phyloP scores from a whole-genome alignment of 2,329 filamentous ascomycete genomes.

The Esteya vermicola region DNA sequence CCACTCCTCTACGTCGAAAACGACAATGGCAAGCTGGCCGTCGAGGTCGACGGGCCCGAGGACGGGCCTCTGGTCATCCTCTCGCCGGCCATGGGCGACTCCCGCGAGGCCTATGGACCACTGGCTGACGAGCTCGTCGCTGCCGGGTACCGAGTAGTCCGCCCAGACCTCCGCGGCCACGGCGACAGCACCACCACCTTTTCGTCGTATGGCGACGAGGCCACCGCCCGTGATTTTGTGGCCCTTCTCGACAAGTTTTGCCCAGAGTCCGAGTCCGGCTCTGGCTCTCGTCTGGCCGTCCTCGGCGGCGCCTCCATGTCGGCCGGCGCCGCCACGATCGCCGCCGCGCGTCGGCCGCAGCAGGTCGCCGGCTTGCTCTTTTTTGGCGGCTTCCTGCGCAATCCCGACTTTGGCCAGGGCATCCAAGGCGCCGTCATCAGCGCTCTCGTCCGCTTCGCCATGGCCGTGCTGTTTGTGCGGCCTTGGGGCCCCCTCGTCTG shows the following conservation, averaged over 20 bases:
- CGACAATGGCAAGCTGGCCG: slow-evolving; percentile 8
- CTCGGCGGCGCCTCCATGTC: slow-evolving; percentile 11
- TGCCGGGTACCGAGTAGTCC: slow-evolving; percentile 10
- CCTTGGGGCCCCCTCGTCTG: slow-evolving; percentile 10
- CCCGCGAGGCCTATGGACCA: slow-evolving; percentile 8
- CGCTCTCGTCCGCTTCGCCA: slow-evolving; percentile 1
- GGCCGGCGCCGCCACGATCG: slow-evolving; percentile 8
- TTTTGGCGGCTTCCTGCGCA: slow-evolving; percentile 9
- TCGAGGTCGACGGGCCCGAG: slow-evolving; percentile 8
- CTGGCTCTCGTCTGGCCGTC: slow-evolving; percentile 7
- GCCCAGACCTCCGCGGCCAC: slow-evolving; percentile 11
- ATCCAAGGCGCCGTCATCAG: no score
- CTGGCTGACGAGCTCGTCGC: slow-evolving; percentile 10
- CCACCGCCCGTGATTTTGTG: slow-evolving; percentile 8
- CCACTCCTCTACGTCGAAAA: not conserved
- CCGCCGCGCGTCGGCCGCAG: slow-evolving; percentile 8
- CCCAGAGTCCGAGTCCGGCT: not conserved
- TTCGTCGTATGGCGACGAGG: slow-evolving; percentile 8
- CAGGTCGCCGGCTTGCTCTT: slow-evolving; percentile 10
- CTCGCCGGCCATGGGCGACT: slow-evolving; percentile 11
- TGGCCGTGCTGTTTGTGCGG: slow-evolving; percentile 5
- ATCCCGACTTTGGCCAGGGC: not conserved
- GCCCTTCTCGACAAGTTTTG: slow-evolving; percentile 5
- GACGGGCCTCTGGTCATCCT: slow-evolving; percentile 9
- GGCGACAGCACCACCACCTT: slow-evolving; percentile 8